Conservation (phyloP, 2,329 filamentous ascomycete genomes). For the Colletotrichum godetiae region DNA sequence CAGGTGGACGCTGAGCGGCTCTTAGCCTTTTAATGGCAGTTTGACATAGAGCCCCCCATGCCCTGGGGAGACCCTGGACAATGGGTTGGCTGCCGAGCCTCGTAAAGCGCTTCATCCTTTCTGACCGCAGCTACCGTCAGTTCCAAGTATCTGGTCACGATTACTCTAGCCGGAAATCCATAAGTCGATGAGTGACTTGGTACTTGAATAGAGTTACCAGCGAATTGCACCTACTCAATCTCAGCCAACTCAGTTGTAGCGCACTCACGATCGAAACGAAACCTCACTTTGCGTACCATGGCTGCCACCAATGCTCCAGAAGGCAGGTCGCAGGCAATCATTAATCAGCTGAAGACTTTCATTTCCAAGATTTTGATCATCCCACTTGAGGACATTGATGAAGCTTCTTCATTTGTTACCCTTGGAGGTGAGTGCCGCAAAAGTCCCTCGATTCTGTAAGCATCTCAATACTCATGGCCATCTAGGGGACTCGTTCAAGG, state of each 20-base stretch:
- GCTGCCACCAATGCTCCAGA: neutral
- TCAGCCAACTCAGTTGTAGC: neutral
- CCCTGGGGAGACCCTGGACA: neutral
- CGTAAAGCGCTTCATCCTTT: neutral
- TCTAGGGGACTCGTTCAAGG: slow-evolving; percentile 29
- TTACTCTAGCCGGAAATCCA: neutral
- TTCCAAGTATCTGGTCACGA: neutral
- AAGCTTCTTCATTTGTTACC: slow-evolving; percentile 9
- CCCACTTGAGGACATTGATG: neutral
- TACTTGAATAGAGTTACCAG: neutral
- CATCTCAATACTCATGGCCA: neutral
- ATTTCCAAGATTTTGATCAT: slow-evolving; percentile 1
- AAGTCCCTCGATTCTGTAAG: neutral
- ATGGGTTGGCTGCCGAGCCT: neutral
- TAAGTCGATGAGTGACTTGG: neutral
- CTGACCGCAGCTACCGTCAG: neutral
- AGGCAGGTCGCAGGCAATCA: neutral
- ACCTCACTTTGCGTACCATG: neutral
- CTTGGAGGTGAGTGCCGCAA: slow-evolving; percentile 18
- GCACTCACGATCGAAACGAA: neutral
- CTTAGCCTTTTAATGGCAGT: neutral
- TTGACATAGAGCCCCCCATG: neutral
- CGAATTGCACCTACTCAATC: neutral
- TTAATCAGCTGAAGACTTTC: neutral
- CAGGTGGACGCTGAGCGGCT: neutral